Percentiles rank a stretch among this genome's conserved stretches.
These are phyloP conservation scores for Lotus japonicus DNA, from an alignment of 306 rosid genomes.

Conservation along the genomic window DNA sequence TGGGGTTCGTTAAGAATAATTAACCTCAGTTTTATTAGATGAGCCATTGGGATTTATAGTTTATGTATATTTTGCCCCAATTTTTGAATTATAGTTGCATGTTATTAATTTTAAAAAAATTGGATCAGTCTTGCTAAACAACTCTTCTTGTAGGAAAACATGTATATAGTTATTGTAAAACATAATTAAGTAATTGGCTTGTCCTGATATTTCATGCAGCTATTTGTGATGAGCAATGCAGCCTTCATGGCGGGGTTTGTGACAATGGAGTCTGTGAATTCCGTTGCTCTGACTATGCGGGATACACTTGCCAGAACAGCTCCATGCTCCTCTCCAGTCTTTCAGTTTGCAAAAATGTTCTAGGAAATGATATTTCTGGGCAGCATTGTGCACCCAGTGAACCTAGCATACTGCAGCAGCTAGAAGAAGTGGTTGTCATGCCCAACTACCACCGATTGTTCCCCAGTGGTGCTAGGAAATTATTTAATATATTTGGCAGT, in stretches of 20 bases:
- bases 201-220: slow-evolving; percentile 44
- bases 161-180: not conserved
- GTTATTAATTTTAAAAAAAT: not conserved
- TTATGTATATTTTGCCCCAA: not conserved
- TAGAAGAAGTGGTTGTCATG: slow-evolving; percentile 92
- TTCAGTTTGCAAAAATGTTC: slow-evolving; percentile 66
- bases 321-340: slow-evolving; percentile 68
- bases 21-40: not conserved
- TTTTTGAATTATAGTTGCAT: not conserved
- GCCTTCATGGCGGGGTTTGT: slow-evolving; percentile 96
- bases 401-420: slow-evolving; percentile 79
- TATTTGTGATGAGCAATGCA: slow-evolving; percentile 90
- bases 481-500: slow-evolving; percentile 73
- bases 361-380: slow-evolving; percentile 67
- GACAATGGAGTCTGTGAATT: slow-evolving; percentile 93
- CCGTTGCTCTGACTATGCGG: slow-evolving; percentile 87
- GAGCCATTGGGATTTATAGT: not conserved
- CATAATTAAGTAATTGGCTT: not conserved
- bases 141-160: not conserved
- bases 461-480: slow-evolving; percentile 89
- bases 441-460: slow-evolving; percentile 90
- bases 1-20: slow-evolving; percentile 1
- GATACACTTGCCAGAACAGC: slow-evolving; percentile 93
- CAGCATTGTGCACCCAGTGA: slow-evolving; percentile 92
- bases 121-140: not conserved